phyloP scores from a whole-genome alignment of 805 yeast species.

The Debaryomyces tyrocola region DNA sequence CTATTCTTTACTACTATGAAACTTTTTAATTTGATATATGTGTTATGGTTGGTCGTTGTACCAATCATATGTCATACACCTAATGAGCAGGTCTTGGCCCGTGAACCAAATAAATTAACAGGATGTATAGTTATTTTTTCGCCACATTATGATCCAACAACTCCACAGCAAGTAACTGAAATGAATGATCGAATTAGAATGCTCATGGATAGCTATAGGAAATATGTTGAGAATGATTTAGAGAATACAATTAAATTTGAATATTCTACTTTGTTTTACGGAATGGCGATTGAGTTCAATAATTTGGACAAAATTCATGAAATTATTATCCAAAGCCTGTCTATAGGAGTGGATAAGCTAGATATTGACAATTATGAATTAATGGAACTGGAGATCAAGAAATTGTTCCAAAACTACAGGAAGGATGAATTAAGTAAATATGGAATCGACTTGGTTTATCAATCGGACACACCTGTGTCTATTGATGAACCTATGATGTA shows the following conservation, averaged over 20 bases:
- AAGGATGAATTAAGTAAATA: conserved; percentile 1
- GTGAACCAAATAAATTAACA: background rate
- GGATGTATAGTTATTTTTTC: background rate
- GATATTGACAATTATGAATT: background rate
- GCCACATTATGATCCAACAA: background rate
- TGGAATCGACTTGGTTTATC: background rate
- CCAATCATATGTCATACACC: background rate
- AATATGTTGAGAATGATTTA: background rate
- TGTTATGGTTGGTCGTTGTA: background rate
- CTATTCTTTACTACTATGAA: no score
- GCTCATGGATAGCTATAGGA: conserved; percentile 3
- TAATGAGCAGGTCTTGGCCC: background rate
- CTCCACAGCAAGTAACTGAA: background rate
- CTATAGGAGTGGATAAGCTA: background rate
- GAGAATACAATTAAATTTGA: conserved; percentile 4
- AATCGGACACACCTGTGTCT: background rate
- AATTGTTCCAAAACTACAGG: conserved; percentile 1
- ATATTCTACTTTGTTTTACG: conserved; percentile 7
- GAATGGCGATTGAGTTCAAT: conserved; percentile 4
- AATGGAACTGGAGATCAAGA: background rate
- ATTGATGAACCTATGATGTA: background rate
- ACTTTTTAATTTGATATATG: no score
- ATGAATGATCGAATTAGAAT: background rate
- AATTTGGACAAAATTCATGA: background rate
- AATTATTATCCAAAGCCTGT: background rate